Evolutionary conservation across 352 stramenopile species (phyloP).

Genomic region (Pseudoperonospora humuli): DNA sequence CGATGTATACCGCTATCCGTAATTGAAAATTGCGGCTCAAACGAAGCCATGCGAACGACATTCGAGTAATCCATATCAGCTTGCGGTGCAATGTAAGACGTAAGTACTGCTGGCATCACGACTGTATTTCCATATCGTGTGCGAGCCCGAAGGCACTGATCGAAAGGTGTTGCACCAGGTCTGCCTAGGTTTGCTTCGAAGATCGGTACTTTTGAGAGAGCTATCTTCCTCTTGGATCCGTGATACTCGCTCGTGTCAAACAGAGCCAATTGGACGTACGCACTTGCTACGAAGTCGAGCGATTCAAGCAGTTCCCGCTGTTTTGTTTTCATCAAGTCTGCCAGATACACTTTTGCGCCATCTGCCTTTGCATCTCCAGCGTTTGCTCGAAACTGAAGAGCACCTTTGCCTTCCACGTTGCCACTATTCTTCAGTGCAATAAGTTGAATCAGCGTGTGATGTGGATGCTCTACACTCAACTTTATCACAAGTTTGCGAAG

Average conservation of each 20-base stretch:
- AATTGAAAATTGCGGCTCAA: conserved; percentile 89
- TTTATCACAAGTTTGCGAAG: conserved; percentile 87
- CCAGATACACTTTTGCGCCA: conserved; percentile 49
- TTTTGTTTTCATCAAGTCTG: conserved; percentile 43
- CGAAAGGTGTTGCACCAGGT: conserved; percentile 33
- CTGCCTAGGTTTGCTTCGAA: conserved; percentile 19
- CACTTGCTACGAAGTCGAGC: conserved; percentile 61
- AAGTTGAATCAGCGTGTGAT: conserved; percentile 94
- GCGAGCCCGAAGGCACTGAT: conserved; percentile 62
- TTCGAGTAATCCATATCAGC: conserved; percentile 77
- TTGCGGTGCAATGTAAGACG: conserved; percentile 48
- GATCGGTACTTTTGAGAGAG: conserved; percentile 52
- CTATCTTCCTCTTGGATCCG: conserved; percentile 63
- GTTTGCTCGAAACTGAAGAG: conserved; percentile 69
- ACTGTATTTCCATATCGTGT: conserved; percentile 34
- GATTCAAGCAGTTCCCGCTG: conserved; percentile 60
- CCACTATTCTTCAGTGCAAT: conserved; percentile 92
- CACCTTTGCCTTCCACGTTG: conserved; percentile 78
- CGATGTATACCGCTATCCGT: conserved; percentile 93
- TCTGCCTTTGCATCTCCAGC: conserved; percentile 73
- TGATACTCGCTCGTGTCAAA: conserved; percentile 77
- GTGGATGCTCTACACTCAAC: conserved; percentile 92
- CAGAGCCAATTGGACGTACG: conserved; percentile 75
- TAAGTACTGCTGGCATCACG: conserved; percentile 77
- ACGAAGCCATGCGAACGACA: conserved; percentile 81